Percentiles rank a stretch among this genome's conserved stretches.
Conservation (phyloP, 2,329 filamentous ascomycete genomes). For the Trichoderma brevicompactum region DNA sequence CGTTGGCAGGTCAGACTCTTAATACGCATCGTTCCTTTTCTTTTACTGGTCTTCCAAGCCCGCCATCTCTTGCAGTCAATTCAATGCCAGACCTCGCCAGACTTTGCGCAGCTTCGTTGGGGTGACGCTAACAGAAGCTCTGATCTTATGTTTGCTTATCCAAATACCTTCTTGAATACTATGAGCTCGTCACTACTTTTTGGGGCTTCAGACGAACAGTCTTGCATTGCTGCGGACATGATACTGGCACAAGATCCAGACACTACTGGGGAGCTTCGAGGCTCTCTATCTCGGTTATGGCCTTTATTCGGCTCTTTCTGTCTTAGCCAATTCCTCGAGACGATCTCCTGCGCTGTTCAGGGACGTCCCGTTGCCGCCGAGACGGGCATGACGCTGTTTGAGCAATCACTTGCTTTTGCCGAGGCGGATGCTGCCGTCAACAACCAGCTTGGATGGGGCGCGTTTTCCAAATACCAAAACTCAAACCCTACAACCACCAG, state of each 20-base stretch:
- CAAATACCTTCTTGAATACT: slow-evolving; percentile 71
- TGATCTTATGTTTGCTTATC: slow-evolving; percentile 70
- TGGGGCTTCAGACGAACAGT: slow-evolving; percentile 72
- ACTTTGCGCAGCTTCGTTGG: slow-evolving; percentile 72
- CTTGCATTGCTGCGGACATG: slow-evolving; percentile 79
- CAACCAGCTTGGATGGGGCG: slow-evolving; percentile 74
- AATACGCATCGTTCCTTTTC: slow-evolving; percentile 71
- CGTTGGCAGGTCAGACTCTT: slow-evolving; percentile 72
- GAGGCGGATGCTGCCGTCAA: slow-evolving; percentile 90
- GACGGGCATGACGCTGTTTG: slow-evolving; percentile 94
- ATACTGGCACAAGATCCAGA: slow-evolving; percentile 56
- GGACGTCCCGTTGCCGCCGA: slow-evolving; percentile 80
- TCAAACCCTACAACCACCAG: slow-evolving; percentile 36
- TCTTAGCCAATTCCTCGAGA: slow-evolving; percentile 86
- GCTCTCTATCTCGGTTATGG: slow-evolving; percentile 79
- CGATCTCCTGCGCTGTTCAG: slow-evolving; percentile 83
- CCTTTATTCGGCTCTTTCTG: slow-evolving; percentile 72
- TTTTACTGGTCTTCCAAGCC: slow-evolving; percentile 71
- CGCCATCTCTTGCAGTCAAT: slow-evolving; percentile 77
- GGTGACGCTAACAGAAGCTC: slow-evolving; percentile 67
- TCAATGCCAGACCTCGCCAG: slow-evolving; percentile 84
- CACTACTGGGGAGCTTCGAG: slow-evolving; percentile 61
- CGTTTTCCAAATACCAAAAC: slow-evolving; percentile 57
- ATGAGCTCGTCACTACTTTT: slow-evolving; percentile 74
- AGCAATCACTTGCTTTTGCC: slow-evolving; percentile 93